phyloP scores from a whole-genome alignment of 495 filamentous ascomycete genomes.

The Xylaria cubensis region DNA sequence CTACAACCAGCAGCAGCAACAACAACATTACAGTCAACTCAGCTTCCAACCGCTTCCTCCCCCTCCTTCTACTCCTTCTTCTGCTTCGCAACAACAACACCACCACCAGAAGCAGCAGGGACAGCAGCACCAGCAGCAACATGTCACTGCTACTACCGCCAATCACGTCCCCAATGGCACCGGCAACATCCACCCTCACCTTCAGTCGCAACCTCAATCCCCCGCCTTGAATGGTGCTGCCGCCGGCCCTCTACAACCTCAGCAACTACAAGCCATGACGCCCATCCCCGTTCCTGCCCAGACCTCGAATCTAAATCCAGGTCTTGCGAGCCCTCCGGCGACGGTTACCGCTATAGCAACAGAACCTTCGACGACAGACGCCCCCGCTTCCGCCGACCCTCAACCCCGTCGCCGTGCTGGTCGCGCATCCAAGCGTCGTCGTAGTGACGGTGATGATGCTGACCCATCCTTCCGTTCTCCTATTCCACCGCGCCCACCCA shows the following conservation, averaged over 20 bases:
- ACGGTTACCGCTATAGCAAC: background rate
- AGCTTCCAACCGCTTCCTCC: constrained; percentile 24
- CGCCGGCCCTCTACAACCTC: constrained; percentile 8
- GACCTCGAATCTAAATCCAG: constrained; percentile 20
- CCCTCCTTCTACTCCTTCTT: background rate
- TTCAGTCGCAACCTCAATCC: constrained; percentile 25
- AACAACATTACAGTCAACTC: constrained; percentile 18
- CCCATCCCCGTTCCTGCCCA: constrained; percentile 1
- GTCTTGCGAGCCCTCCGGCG: background rate
- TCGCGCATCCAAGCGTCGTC: constrained; percentile 34
- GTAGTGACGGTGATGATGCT: constrained; percentile 29
- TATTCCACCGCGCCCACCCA: constrained; percentile 67
- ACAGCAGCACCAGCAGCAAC: constrained; percentile 20
- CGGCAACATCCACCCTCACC: constrained; percentile 30
- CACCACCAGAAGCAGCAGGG: constrained; percentile 27
- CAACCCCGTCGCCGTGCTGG: constrained; percentile 27
- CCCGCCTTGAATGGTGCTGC: constrained; percentile 14
- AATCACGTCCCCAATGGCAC: constrained; percentile 4
- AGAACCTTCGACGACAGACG: background rate
- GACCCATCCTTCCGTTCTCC: constrained; percentile 64
- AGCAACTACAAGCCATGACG: constrained; percentile 16
- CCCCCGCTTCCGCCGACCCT: background rate
- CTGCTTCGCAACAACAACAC: constrained; percentile 3
- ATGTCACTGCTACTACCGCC: background rate
- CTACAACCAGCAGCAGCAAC: constrained; percentile 31